Evolutionary conservation across 176 grass and related monocot species (phyloP), one percentile per base, ranked within the genome.

Genomic region (Urochloa ruziziensis): DNA sequence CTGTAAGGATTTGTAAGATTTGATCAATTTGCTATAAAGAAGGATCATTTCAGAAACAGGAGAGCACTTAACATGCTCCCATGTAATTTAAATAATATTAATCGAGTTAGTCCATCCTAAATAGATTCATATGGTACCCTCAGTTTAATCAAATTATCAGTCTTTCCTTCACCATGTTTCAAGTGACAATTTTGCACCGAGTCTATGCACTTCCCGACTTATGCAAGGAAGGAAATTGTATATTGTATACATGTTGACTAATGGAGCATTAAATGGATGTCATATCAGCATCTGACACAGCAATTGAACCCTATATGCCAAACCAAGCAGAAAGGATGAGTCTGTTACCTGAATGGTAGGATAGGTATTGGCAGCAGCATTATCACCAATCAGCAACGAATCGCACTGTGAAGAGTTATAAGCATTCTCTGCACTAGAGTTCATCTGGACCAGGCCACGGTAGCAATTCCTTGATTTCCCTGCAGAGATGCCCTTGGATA

Each of bases 381-480:
- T 92, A 86, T 99, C 96, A 48, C 96, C 96, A 72, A 99, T 99
- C 74, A 99, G 83, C 93, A 99, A 94, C 21, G 96, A 99, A 89
- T 99, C 96, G 79, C 96, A 99, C 64, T 96, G 96, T 18, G 93
- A 96, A 75, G 94, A 99, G 74, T 99, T 96, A 47, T 89, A 89
- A 21, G 91, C 91, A 88, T 99, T 96, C 64, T 90, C 84, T 40
- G 93, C 93, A 32, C 83, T 62, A 27, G 93, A 62, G 60, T 87
- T 91, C 36, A 99, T 91, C 93, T 86, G 93, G 21, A 99, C 93
- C 64, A 99, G 83, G 27, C 93, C 96, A 23, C 96, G 91, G 72
- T 99, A 99, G 85, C 96, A 96, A 88, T 99, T 96, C 77, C 91
- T 95, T 0, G 96, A 99, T 49, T 99, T 96, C 40, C 96, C 96